Evolutionary conservation across 495 filamentous ascomycete species (phyloP), one percentile per base, ranked within the genome.

Genomic region (Terfezia claveryi): DNA sequence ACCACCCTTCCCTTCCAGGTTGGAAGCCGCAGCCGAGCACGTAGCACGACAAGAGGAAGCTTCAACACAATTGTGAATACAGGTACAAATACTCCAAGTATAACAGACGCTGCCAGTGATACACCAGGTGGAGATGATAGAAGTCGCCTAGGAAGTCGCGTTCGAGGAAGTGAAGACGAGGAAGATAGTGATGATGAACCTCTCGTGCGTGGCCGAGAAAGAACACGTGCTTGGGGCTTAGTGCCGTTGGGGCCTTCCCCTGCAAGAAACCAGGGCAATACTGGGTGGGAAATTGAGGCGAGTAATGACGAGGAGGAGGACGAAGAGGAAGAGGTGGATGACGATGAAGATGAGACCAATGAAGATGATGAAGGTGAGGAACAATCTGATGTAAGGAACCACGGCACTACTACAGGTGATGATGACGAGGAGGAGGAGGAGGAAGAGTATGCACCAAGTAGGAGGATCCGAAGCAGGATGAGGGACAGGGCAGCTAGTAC

Each of bases 371-470:
- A 61, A 32, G 55, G 56, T 2, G 59, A 66, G 11, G 62, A 66
- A 49, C 64, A 63, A 38, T 64, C 59, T 20, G 61, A 57, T 11
- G 63, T 60, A 16, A 58, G 66, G 14, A 59, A 66, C 27, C 62
- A 61, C 7, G 32, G 62, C 9, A 32, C 27, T 32, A 32, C 27
- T 5, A 41, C 36, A 23, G 8, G 27, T 10, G 46, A 49, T 10
- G 53, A 52, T 20, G 41, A 37, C 11, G 61, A n/a, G 36, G 53
- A 23, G 9, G 60, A 32, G 32, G 55, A 59, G 6, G 41, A 27
- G 2, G 49, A 46, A 8, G 27, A 57, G 6, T 51, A 59, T 32
- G 27, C 27, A 32, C 27, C 27, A 32, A 32, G 2, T 32, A 32
- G 27, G 27, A 32, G 27, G 27, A 32, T 32, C 27, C 4, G 27